Evolutionary conservation across 305 asterid genomes (phyloP).

Genomic region (Fraxinus baroniana): DNA sequence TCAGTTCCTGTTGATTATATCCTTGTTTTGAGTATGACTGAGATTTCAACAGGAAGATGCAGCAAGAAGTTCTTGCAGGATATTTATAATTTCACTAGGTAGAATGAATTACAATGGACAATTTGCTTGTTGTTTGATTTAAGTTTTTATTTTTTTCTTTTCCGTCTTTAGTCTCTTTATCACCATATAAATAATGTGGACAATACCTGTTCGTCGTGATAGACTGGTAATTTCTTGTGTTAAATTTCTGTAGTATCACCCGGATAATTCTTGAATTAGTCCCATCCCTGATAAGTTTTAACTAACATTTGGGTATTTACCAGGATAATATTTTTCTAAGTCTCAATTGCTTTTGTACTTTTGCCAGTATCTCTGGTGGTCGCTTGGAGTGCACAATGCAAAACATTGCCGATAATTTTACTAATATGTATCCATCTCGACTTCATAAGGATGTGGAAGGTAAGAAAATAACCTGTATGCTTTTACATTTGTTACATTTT

Average conservation of each 20-base stretch:
- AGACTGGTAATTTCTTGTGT: conserved; percentile 11
- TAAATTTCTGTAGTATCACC: neutral
- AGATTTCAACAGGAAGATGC: neutral
- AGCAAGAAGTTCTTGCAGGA: conserved; percentile 17
- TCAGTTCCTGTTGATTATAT: neutral
- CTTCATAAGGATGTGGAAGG: conserved; percentile 72
- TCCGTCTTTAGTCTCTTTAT: neutral
- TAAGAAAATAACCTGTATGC: conserved; percentile 24
- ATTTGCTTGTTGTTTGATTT: neutral
- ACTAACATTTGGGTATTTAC: conserved; percentile 13
- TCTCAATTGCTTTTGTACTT: conserved; percentile 23
- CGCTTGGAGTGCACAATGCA: conserved; percentile 99
- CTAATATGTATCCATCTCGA: conserved; percentile 63
- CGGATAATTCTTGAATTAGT: conserved; percentile 3
- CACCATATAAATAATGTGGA: conserved; percentile 8
- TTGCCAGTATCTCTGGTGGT: conserved; percentile 80
- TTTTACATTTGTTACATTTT: conserved; percentile 6
- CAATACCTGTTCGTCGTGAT: neutral
- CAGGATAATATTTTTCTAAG: conserved; percentile 4
- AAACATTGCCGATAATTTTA: conserved; percentile 85
- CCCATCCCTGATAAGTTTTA: conserved; percentile 4
- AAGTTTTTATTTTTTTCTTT: neutral
- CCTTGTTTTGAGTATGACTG: conserved; percentile 17
- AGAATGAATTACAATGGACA: conserved; percentile 7
- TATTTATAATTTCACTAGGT: conserved; percentile 6